These are phyloP conservation scores for Solanum stenotomum DNA, from an alignment of 257 asterid species.

Conservation along the genomic window DNA sequence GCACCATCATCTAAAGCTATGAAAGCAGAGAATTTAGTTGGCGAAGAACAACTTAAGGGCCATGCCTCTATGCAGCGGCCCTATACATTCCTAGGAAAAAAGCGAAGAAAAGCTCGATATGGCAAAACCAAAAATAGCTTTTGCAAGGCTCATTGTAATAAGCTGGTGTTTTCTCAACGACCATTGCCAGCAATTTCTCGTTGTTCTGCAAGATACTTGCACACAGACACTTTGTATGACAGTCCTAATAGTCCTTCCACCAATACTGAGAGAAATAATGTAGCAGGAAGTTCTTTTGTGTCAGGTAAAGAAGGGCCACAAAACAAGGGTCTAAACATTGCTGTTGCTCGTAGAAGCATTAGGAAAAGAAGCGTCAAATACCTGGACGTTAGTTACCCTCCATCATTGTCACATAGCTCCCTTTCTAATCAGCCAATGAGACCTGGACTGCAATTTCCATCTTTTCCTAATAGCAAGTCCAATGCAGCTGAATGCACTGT, in stretches of 20 bases:
- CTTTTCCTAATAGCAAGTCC: neutral
- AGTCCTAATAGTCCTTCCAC: conserved; percentile 3
- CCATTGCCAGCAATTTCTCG: conserved; percentile 2
- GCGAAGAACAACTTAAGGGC: neutral
- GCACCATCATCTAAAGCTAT: neutral
- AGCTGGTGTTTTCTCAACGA: conserved; percentile 1
- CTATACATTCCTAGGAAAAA: conserved; percentile 1
- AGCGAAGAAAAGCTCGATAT: conserved; percentile 9
- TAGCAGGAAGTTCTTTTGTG: conserved; percentile 10
- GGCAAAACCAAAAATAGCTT: conserved; percentile 11
- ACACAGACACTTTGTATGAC: neutral
- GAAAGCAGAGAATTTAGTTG: neutral
- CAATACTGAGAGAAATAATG: neutral
- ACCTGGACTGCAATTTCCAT: conserved; percentile 8
- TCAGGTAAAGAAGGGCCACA: conserved; percentile 15
- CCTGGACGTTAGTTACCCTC: conserved; percentile 31
- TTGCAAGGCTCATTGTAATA: neutral
- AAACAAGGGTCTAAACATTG: conserved; percentile 15
- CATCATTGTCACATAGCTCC: conserved; percentile 20
- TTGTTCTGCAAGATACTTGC: neutral
- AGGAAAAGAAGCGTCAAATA: conserved; percentile 54
- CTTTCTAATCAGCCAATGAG: conserved; percentile 17
- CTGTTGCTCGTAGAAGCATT: conserved; percentile 46
- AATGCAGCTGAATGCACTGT: conserved; percentile 5
- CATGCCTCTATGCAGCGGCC: neutral